Base-by-base conservation (phyloP, 345 rosid species). In the Geranium brycei region DNA sequence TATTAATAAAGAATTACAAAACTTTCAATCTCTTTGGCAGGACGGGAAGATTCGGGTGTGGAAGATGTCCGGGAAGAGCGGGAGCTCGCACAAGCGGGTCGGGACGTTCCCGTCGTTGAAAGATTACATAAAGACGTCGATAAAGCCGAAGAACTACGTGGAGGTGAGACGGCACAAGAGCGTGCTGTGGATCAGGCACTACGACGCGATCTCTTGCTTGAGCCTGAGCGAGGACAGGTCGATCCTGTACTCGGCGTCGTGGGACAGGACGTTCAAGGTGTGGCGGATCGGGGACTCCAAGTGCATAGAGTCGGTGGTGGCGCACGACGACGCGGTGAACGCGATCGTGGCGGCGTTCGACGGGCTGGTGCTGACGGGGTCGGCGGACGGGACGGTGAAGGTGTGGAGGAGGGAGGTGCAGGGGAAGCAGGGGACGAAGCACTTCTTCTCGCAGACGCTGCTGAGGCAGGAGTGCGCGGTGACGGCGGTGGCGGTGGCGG, bases 21-120 rank as follows among this genome's bases (percentile, higher is more conserved):
- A n/a, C n/a, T n/a, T n/a, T n/a, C n/a, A n/a, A n/a, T n/a, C n/a
- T n/a, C n/a, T n/a, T n/a, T n/a, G n/a, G n/a, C n/a, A n/a, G 72
- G 98, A 92, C 55, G 98, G 98, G 28, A 89, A 87, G 72, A 84
- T 89, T 23, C 80, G 98, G 10, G 79, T 91, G 1, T 91, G 98
- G 98, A 87, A 75, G 65, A 66, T 66, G 63, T 83, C 95, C 0
- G 23, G 79, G 3, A 87, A 78, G 68, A 85, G 79, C 0, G 62
- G 81, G 0, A 76, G 68, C 28, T 5, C 73, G 59, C 83, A 83
- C 61, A 86, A 78, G 58, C 87, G 95, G 13, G 66, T 84, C 0
- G 93, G 95, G 1, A 86, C 93, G 0, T 71, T 92, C 60, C 98
- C 98, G 2, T 78, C 73, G 0, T 66, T 89, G 14, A 75, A 75